Evolutionary conservation across 495 filamentous ascomycete genomes (phyloP).

Genomic region (Neurospora hispaniola): DNA sequence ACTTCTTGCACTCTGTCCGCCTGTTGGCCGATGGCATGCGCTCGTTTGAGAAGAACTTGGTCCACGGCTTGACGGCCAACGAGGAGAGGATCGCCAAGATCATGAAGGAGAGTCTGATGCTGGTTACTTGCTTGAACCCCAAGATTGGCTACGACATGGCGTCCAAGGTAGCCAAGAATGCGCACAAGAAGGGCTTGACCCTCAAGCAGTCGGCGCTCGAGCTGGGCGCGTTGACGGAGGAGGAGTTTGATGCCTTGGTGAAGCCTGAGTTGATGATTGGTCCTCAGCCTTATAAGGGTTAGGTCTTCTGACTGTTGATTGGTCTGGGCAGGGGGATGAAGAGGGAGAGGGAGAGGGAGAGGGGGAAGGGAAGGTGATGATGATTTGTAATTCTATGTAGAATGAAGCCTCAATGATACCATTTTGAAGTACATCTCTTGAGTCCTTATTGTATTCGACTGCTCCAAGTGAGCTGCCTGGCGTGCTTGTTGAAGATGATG

Average conservation of each 20-base stretch:
- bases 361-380: not conserved
- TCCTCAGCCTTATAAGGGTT: slow-evolving; percentile 50
- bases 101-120: slow-evolving; percentile 88
- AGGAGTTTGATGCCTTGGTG: slow-evolving; percentile 86
- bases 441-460: not conserved
- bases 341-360: not conserved
- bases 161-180: slow-evolving; percentile 96
- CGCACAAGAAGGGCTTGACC: slow-evolving; percentile 93
- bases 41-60: slow-evolving; percentile 87
- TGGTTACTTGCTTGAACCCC: slow-evolving; percentile 96
- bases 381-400: not conserved
- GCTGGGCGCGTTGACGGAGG: slow-evolving; percentile 77
- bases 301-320: not conserved
- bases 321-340: not conserved
- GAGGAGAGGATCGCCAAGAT: slow-evolving; percentile 79
- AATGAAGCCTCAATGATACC: not conserved
- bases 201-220: slow-evolving; percentile 92
- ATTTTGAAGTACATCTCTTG: not conserved
- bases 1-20: slow-evolving; percentile 81
- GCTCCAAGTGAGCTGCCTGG: not conserved
- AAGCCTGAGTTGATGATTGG: slow-evolving; percentile 95
- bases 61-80: slow-evolving; percentile 82
- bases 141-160: slow-evolving; percentile 99
- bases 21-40: slow-evolving; percentile 86
- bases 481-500: not conserved